A percentile compares a stretch with the other conserved stretches of the same genome.
phyloP scores from a whole-genome alignment of 176 grass and related monocot genomes.

The Musa acuminata region DNA sequence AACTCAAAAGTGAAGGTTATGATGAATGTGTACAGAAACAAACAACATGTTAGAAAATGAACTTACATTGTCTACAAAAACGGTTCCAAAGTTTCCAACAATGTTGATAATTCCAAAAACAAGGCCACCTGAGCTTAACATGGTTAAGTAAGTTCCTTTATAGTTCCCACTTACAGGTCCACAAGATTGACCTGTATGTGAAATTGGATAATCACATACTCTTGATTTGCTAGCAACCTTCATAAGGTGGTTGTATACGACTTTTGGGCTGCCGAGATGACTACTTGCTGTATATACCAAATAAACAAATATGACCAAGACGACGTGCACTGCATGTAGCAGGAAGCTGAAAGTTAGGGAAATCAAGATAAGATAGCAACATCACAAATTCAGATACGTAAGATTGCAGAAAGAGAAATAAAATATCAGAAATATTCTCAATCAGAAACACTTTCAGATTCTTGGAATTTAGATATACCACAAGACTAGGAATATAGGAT shows the following conservation, averaged over 20 bases:
- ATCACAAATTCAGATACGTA: background rate
- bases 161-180: slow-evolving; percentile 61
- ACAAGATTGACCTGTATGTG: slow-evolving; percentile 43
- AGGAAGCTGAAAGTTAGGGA: background rate
- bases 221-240: slow-evolving; percentile 34
- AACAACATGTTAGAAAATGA: background rate
- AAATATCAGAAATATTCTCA: background rate
- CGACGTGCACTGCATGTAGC: slow-evolving; percentile 37
- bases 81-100: slow-evolving; percentile 64
- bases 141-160: slow-evolving; percentile 66
- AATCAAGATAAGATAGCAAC: background rate
- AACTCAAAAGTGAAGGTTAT: background rate
- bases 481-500: no score
- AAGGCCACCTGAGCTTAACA: slow-evolving; percentile 68
- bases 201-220: slow-evolving; percentile 37
- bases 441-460: background rate
- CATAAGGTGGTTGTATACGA: slow-evolving; percentile 46
- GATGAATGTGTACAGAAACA: background rate
- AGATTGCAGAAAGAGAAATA: background rate
- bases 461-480: no score
- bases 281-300: slow-evolving; percentile 57
- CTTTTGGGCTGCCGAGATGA: slow-evolving; percentile 46
- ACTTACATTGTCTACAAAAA: slow-evolving; percentile 71
- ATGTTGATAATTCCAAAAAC: slow-evolving; percentile 82
- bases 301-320: slow-evolving; percentile 55